phyloP scores from a whole-genome alignment of 345 rosid species.

The Populus tremula region DNA sequence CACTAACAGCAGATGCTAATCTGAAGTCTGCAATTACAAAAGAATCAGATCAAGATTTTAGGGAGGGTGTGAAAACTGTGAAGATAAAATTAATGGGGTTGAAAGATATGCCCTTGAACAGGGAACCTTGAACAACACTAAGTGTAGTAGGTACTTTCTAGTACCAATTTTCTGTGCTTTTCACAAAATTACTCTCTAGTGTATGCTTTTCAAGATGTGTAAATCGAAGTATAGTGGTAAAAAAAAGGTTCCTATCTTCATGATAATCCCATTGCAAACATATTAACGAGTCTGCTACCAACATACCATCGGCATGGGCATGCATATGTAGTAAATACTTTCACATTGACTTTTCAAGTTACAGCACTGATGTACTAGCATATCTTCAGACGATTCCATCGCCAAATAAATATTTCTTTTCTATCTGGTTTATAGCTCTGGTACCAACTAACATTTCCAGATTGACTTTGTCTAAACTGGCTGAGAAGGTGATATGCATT shows the following conservation, averaged over 20 bases:
- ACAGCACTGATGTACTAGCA: not conserved
- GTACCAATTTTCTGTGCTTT: constrained; percentile 14
- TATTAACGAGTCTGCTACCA: not conserved
- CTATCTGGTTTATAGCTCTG: not conserved
- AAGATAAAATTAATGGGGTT: constrained; percentile 24
- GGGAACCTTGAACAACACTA: constrained; percentile 16
- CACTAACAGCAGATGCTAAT: constrained; percentile 23
- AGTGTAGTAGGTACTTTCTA: constrained; percentile 19
- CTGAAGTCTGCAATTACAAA: constrained; percentile 23
- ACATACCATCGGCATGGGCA: not conserved
- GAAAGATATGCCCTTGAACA: constrained; percentile 23
- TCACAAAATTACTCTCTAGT: constrained; percentile 13
- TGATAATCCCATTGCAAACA: constrained; percentile 4
- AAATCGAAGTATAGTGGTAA: constrained; percentile 26
- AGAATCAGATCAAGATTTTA: constrained; percentile 22
- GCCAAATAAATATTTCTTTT: not conserved
- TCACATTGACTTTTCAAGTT: not conserved
- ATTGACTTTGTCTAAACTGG: not conserved
- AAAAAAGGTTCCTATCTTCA: constrained; percentile 14
- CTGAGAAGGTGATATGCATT: not conserved
- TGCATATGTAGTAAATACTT: not conserved
- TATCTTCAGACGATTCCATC: not conserved
- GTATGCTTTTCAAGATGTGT: constrained; percentile 18
- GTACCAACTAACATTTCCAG: not conserved
- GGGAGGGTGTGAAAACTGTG: constrained; percentile 28